Conservation (phyloP, 345 rosid species). For the Angophora floribunda region DNA sequence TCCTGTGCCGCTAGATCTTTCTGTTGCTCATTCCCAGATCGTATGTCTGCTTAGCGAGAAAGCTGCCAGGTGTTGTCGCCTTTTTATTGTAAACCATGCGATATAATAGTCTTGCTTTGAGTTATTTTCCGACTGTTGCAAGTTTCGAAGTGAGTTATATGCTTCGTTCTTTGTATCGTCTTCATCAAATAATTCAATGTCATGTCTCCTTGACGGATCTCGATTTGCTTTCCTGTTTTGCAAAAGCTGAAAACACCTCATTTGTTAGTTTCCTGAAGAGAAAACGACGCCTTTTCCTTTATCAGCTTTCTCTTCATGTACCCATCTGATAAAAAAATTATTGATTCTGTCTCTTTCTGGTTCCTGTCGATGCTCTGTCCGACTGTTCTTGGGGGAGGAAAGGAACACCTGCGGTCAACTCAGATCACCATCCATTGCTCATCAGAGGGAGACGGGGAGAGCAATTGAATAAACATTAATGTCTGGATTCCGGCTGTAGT, state of each 20-base stretch:
- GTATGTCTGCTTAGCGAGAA: background rate
- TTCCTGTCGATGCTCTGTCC: background rate
- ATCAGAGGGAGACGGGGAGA: background rate
- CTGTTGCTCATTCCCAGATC: background rate
- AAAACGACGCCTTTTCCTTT: background rate
- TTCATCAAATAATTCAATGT: background rate
- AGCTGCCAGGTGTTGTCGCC: background rate
- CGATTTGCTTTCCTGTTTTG: background rate
- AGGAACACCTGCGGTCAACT: background rate
- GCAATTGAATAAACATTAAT: background rate
- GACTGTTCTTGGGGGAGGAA: background rate
- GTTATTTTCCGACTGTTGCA: background rate
- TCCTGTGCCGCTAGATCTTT: background rate
- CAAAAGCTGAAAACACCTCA: background rate
- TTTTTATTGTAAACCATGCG: background rate
- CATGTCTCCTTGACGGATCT: background rate
- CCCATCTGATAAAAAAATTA: background rate
- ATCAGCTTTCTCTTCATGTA: background rate
- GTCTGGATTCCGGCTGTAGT: background rate
- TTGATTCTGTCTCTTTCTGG: background rate
- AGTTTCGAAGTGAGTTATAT: background rate
- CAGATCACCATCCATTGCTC: background rate
- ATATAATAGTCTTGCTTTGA: background rate
- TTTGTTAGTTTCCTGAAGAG: background rate
- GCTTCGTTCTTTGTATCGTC: background rate